phyloP scores from a whole-genome alignment of 1,284 basidiomycete genomes.

The Austroboletus niveus region DNA sequence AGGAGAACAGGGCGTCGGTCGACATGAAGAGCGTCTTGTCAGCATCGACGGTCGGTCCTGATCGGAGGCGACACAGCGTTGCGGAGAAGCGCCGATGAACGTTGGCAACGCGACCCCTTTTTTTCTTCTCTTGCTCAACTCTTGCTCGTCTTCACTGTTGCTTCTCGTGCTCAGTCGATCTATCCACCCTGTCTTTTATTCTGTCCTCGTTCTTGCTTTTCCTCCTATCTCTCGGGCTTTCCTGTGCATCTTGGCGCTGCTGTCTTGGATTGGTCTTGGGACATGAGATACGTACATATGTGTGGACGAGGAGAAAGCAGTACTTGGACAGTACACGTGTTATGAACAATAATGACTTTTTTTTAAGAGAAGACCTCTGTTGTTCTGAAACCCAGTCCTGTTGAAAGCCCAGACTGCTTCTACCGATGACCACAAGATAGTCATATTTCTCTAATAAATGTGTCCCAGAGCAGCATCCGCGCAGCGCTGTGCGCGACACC shows the following conservation, averaged over 20 bases:
- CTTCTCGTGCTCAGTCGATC: not conserved
- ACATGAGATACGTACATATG: too few species aligned
- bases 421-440: not conserved
- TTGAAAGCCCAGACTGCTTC: not conserved
- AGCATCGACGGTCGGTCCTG: not conserved
- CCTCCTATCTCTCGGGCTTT: too few species aligned
- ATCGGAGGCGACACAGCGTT: slow-evolving; percentile 9
- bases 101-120: not conserved
- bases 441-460: not conserved
- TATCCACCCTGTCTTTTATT: too few species aligned
- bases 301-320: not conserved
- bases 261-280: too few species aligned
- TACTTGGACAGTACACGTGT: too few species aligned
- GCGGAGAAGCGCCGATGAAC: slow-evolving; percentile 1
- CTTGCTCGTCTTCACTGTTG: not conserved
- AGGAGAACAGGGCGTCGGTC: slow-evolving; percentile 2
- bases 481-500: not conserved
- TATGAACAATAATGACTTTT: too few species aligned
- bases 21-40: not conserved
- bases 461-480: not conserved
- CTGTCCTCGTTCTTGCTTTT: too few species aligned
- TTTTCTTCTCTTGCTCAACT: not conserved
- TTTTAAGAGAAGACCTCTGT: too few species aligned
- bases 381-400: not conserved
- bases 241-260: too few species aligned